These are phyloP conservation scores for Cucurbita pepo DNA, from an alignment of 306 rosid genomes.

Conservation along the genomic window DNA sequence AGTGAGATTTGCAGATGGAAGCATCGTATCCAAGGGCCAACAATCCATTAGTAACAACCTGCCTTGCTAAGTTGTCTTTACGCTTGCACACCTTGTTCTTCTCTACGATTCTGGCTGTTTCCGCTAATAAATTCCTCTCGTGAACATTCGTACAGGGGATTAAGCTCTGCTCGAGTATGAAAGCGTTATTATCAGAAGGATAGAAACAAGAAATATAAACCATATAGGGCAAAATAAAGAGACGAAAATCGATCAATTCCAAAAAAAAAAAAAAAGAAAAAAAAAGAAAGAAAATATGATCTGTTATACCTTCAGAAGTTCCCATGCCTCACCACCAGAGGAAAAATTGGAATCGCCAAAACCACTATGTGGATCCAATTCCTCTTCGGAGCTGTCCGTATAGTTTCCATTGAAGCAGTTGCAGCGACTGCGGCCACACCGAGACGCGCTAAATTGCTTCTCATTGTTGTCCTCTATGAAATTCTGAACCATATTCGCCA, in stretches of 20 bases:
- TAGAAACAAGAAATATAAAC: not conserved
- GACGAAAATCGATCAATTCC: not conserved
- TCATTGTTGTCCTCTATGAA: constrained; percentile 71
- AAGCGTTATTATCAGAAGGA: not conserved
- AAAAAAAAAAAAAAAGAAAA: too few relatives aligned
- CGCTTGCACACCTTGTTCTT: constrained; percentile 53
- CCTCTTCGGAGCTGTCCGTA: constrained; percentile 46
- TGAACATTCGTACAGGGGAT: constrained; percentile 31
- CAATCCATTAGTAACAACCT: constrained; percentile 28
- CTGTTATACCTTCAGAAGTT: constrained; percentile 46
- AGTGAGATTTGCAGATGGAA: constrained; percentile 68
- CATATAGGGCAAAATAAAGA: not conserved
- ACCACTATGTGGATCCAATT: constrained; percentile 18
- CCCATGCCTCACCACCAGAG: constrained; percentile 35
- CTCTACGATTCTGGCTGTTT: constrained; percentile 60
- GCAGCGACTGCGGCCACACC: constrained; percentile 47
- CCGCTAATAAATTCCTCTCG: constrained; percentile 66
- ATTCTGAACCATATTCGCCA: constrained; percentile 72
- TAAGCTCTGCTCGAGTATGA: constrained; percentile 28
- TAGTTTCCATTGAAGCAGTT: constrained; percentile 54
- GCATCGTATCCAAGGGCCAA: constrained; percentile 69
- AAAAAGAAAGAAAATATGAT: not conserved
- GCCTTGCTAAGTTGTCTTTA: constrained; percentile 43
- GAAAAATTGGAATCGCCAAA: constrained; percentile 26
- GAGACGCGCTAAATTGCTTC: constrained; percentile 21